Percentiles rank a stretch among this genome's conserved stretches.
These are phyloP conservation scores for Acanthamoeba triangularis DNA, from an alignment of 208 protist genomes.

Conservation along the genomic window DNA sequence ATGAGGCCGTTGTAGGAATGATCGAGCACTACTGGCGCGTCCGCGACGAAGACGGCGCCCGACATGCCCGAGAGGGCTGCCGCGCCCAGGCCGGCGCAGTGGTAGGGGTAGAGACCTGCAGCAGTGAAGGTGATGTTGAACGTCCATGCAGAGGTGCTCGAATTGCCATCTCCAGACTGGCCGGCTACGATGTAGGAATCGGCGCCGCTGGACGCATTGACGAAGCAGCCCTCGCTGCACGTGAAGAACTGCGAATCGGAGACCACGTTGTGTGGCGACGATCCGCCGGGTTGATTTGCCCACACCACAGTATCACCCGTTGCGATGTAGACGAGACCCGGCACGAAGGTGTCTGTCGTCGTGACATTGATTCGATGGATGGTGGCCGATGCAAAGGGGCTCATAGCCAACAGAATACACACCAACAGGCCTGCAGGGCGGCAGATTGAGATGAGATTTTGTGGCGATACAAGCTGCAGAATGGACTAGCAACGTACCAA, in stretches of 20 bases:
- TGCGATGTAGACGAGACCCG: not conserved
- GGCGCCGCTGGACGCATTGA: not conserved
- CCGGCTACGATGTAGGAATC: not conserved
- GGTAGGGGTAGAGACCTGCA: not conserved
- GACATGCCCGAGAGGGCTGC: not conserved
- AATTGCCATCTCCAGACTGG: not conserved
- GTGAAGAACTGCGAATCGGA: not conserved
- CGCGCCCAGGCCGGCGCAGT: not conserved
- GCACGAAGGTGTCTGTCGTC: not conserved
- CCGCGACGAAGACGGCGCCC: not conserved
- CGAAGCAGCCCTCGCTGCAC: not conserved
- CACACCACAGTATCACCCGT: constrained; percentile 33
- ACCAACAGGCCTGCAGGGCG: not conserved
- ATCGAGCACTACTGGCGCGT: not conserved
- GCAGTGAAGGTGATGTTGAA: constrained; percentile 15
- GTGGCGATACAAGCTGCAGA: no score
- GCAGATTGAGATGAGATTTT: not conserved
- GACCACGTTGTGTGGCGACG: not conserved
- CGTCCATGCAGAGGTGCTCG: not conserved
- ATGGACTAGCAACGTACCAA: no score
- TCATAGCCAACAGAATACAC: not conserved
- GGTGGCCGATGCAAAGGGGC: not conserved
- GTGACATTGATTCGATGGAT: not conserved
- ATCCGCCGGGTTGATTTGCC: not conserved
- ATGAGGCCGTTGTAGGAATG: constrained; percentile 19